phyloP scores from a whole-genome alignment of 495 filamentous ascomycete species.

The Echria macrotheca region DNA sequence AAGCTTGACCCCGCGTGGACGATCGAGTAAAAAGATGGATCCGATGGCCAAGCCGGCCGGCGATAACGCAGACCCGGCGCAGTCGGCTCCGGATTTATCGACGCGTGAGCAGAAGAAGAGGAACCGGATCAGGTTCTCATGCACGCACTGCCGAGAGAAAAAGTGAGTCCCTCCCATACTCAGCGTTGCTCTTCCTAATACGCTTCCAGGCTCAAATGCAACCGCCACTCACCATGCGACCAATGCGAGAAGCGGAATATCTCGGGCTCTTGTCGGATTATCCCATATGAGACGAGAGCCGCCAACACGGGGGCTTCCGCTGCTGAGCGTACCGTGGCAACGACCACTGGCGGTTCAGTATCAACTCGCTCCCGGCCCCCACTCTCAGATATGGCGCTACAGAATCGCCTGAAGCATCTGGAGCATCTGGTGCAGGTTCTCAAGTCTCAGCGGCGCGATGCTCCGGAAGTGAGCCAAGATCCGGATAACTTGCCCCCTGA shows the following conservation, averaged over 20 bases:
- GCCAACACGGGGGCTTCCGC: too few species aligned
- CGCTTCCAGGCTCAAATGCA: constrained; percentile 44
- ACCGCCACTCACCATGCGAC: constrained; percentile 45
- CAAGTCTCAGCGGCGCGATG: constrained; percentile 30
- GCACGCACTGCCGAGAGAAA: constrained; percentile 47
- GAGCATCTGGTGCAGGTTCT: constrained; percentile 46
- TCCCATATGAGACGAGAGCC: constrained; percentile 19
- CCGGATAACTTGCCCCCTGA: constrained; percentile 1
- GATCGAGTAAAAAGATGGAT: too few species aligned
- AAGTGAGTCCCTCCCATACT: constrained; percentile 36
- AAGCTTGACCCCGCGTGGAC: too few species aligned
- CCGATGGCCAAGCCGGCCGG: constrained; percentile 5
- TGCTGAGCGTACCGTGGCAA: constrained; percentile 15
- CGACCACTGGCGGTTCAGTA: constrained; percentile 20
- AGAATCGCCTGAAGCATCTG: constrained; percentile 47
- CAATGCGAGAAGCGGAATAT: constrained; percentile 47
- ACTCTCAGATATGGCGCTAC: constrained; percentile 31
- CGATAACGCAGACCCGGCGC: not conserved
- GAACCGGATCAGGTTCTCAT: constrained; percentile 49
- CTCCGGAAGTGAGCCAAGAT: constrained; percentile 10
- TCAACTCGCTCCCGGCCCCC: constrained; percentile 14
- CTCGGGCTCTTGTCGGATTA: constrained; percentile 38
- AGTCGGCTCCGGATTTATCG: constrained; percentile 10
- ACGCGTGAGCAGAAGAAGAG: constrained; percentile 40
- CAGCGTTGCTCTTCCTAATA: not conserved